phyloP scores from a whole-genome alignment of 2,329 filamentous ascomycete genomes.

The Diaporthe sp. region DNA sequence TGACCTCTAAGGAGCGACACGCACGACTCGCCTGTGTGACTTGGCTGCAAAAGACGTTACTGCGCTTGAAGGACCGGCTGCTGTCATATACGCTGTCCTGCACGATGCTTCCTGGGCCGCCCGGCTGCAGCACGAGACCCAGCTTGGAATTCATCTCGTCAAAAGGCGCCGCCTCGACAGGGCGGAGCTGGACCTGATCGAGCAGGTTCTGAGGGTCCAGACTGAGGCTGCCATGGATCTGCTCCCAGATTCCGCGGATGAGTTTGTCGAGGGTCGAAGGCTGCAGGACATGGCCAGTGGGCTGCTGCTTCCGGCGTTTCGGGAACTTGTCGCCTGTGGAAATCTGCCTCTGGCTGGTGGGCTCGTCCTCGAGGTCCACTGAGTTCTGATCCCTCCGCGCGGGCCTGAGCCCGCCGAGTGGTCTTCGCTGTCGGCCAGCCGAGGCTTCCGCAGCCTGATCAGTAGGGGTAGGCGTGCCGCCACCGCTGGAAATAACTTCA shows the following conservation, averaged over 20 bases:
- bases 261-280: conserved; percentile 47
- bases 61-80: conserved; percentile 46
- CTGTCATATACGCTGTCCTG: conserved; percentile 16
- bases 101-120: conserved; percentile 17
- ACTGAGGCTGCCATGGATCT: conserved; percentile 47
- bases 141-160: conserved; percentile 17
- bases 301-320: conserved; percentile 26
- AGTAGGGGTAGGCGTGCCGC: not conserved
- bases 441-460: not conserved
- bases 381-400: conserved; percentile 7
- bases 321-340: conserved; percentile 25
- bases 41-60: conserved; percentile 49
- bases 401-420: not conserved
- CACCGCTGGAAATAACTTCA: not conserved
- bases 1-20: conserved; percentile 68
- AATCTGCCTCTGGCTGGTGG: conserved; percentile 3
- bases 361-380: conserved; percentile 5
- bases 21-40: conserved; percentile 60
- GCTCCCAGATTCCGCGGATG: conserved; percentile 50
- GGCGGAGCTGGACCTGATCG: conserved; percentile 43
- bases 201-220: conserved; percentile 47
- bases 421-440: conserved; percentile 9
- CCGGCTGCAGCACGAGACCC: conserved; percentile 12
- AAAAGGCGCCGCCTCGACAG: conserved; percentile 21
- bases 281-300: conserved; percentile 21